phyloP scores from a whole-genome alignment of 2,329 filamentous ascomycete species.

The Ceratocystiopsis brevicomis region DNA sequence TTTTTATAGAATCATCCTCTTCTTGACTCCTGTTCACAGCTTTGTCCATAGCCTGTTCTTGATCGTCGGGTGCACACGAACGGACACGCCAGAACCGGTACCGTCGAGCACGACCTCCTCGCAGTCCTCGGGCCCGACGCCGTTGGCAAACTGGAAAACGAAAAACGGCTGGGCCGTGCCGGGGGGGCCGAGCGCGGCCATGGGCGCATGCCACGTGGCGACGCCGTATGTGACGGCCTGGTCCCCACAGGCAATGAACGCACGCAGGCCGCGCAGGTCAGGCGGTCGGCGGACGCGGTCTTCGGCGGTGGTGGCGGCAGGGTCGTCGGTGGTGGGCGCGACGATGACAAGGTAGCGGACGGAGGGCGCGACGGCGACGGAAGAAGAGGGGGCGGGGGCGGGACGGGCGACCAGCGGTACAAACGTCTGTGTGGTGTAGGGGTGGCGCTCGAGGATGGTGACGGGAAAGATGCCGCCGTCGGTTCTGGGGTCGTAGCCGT shows the following conservation, averaged over 20 bases:
- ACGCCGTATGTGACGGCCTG: conserved; percentile 85
- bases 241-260: conserved; percentile 57
- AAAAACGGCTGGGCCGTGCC: conserved; percentile 58
- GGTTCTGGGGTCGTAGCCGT: background rate
- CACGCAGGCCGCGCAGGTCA: conserved; percentile 49
- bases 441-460: conserved; percentile 69
- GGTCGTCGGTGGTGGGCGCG: conserved; percentile 45
- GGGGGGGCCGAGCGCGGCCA: conserved; percentile 58
- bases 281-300: conserved; percentile 44
- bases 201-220: conserved; percentile 91
- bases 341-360: conserved; percentile 66
- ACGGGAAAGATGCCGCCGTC: conserved; percentile 37
- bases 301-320: conserved; percentile 18
- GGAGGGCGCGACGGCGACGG: conserved; percentile 14
- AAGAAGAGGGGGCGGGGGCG: too few relatives aligned
- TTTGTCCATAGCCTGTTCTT: too few relatives aligned
- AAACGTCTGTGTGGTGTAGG: conserved; percentile 88
- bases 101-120: conserved; percentile 46
- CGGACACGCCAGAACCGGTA: background rate
- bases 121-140: conserved; percentile 66
- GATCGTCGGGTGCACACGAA: background rate
- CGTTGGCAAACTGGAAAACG: conserved; percentile 77
- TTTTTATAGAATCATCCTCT: too few relatives aligned
- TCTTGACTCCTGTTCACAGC: too few relatives aligned
- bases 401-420: conserved; percentile 43